Evolutionary conservation across 1,139 yeast genomes (phyloP).

Genomic region (Candida dubliniensis): DNA sequence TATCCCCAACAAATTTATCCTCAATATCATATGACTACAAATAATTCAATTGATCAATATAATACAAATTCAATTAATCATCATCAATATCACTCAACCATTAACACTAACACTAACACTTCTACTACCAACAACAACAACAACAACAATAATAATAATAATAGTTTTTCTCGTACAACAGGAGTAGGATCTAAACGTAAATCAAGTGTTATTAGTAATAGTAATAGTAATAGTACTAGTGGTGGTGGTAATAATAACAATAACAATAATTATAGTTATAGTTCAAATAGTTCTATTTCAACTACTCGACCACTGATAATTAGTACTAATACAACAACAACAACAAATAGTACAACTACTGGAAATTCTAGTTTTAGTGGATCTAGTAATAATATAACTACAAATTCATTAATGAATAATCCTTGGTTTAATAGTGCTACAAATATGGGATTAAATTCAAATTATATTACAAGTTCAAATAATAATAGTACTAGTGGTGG

Average conservation of each 20-base stretch:
- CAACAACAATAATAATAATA: too few relatives aligned
- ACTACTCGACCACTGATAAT: too few relatives aligned
- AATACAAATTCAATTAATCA: background rate
- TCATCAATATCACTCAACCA: background rate
- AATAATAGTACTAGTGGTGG: background rate
- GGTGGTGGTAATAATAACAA: too few relatives aligned
- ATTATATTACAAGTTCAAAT: background rate
- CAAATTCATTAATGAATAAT: background rate
- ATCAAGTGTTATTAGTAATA: background rate
- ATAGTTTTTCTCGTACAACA: too few relatives aligned
- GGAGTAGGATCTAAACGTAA: background rate
- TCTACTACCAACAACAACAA: background rate
- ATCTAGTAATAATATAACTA: background rate
- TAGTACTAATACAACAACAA: too few relatives aligned
- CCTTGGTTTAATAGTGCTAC: background rate
- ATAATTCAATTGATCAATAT: conserved; percentile 17
- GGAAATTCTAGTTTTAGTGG: conserved; percentile 10
- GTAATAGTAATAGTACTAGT: background rate
- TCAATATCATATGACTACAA: conserved; percentile 15
- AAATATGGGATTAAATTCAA: background rate
- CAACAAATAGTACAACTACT: too few relatives aligned
- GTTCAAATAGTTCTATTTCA: too few relatives aligned
- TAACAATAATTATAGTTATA: too few relatives aligned
- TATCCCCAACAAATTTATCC: conserved; percentile 15
- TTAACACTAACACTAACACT: background rate